Evolutionary conservation across 441 rosid species (phyloP).

Genomic region (Jatropha podagrica): DNA sequence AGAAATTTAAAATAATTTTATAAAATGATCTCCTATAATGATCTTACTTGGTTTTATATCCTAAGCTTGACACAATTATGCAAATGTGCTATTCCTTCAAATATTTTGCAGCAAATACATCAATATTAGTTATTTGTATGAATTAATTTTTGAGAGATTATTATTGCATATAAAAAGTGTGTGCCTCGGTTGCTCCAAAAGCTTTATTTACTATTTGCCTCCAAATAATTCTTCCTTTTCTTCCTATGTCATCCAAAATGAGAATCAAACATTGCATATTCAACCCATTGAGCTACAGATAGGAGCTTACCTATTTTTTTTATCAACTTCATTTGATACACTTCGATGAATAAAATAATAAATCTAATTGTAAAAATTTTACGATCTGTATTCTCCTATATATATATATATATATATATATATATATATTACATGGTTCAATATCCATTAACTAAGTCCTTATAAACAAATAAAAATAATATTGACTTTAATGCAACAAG

Average conservation of each 20-base stretch:
- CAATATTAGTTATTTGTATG: neutral
- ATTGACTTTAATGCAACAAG: too few relatives aligned
- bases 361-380: too few relatives aligned
- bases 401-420: too few relatives aligned
- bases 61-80: conserved; percentile 49
- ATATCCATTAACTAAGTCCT: too few relatives aligned
- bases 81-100: conserved; percentile 56
- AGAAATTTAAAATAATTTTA: conserved; percentile 14
- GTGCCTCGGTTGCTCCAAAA: conserved; percentile 66
- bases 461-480: too few relatives aligned
- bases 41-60: conserved; percentile 67
- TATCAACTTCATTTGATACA: too few relatives aligned
- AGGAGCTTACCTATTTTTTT: conserved; percentile 40
- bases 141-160: neutral
- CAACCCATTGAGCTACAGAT: neutral
- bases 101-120: neutral
- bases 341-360: too few relatives aligned
- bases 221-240: conserved; percentile 49
- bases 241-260: conserved; percentile 31
- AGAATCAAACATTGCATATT: neutral
- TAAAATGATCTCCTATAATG: conserved; percentile 49
- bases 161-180: neutral
- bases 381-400: too few relatives aligned
- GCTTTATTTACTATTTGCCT: conserved; percentile 57
- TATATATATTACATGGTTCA: too few relatives aligned